Conservation (phyloP, 352 stramenopile species). For the Phytophthora litchii region DNA sequence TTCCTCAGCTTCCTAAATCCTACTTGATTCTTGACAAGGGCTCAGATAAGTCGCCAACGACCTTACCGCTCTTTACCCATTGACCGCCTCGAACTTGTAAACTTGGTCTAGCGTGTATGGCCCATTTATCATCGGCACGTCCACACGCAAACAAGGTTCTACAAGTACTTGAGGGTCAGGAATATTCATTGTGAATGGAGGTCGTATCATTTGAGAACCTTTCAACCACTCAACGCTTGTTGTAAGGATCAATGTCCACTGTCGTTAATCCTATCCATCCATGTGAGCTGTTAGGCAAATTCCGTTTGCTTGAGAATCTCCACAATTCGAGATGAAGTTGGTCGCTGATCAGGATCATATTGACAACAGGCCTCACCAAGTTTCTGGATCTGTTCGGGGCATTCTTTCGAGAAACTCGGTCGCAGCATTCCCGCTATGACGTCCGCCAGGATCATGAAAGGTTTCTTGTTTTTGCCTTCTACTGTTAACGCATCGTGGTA, state of each 20-base stretch:
- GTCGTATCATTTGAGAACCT: neutral
- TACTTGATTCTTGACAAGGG: no score
- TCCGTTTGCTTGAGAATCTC: slow-evolving; percentile 1
- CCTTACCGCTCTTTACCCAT: slow-evolving; percentile 34
- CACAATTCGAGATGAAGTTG: slow-evolving; percentile 22
- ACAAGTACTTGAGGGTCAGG: slow-evolving; percentile 2
- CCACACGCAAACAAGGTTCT: neutral
- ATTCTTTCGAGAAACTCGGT: slow-evolving; percentile 41
- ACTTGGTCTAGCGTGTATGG: slow-evolving; percentile 27
- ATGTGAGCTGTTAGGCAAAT: neutral
- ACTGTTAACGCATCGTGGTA: slow-evolving; percentile 25
- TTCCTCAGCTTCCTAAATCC: no score
- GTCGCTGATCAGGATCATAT: slow-evolving; percentile 34
- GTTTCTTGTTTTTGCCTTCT: slow-evolving; percentile 33
- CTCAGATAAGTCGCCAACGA: no score
- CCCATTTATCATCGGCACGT: neutral
- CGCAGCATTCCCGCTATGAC: slow-evolving; percentile 41
- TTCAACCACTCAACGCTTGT: no score
- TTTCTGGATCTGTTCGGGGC: slow-evolving; percentile 35
- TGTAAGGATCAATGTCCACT: no score
- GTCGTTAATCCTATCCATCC: no score
- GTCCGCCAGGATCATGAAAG: slow-evolving; percentile 40
- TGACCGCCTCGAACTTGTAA: slow-evolving; percentile 40
- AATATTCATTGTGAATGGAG: neutral
- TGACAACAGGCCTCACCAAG: slow-evolving; percentile 47